Conservation (phyloP, 2,329 filamentous ascomycete genomes). For the Sphaerulina vaccinii region DNA sequence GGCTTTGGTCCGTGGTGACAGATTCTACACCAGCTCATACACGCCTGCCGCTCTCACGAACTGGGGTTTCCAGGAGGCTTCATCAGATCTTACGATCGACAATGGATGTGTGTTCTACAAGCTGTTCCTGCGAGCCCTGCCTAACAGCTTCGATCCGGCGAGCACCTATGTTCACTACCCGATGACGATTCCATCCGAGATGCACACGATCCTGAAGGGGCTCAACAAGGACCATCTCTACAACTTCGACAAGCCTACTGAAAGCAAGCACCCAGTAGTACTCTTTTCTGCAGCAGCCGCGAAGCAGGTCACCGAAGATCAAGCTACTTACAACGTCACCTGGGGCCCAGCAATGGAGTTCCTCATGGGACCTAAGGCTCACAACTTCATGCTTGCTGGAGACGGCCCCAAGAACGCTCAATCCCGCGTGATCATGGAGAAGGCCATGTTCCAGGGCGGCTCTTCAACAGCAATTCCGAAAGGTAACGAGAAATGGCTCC, state of each 20-base stretch:
- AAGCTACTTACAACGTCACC: conserved; percentile 47
- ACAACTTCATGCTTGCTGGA: conserved; percentile 51
- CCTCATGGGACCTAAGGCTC: conserved; percentile 44
- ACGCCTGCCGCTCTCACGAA: conserved; percentile 40
- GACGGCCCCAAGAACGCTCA: conserved; percentile 44
- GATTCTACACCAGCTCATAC: conserved; percentile 55
- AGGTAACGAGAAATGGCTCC: conserved; percentile 44
- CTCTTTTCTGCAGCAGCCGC: conserved; percentile 49
- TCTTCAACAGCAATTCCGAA: conserved; percentile 30
- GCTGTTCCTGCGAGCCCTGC: conserved; percentile 52
- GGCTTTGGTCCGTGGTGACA: conserved; percentile 58
- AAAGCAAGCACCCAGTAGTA: conserved; percentile 38
- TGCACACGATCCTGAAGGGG: conserved; percentile 43
- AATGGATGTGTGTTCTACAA: conserved; percentile 54
- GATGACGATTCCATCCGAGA: conserved; percentile 49
- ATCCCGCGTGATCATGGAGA: conserved; percentile 46
- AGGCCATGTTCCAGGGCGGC: conserved; percentile 43
- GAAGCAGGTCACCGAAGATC: conserved; percentile 44
- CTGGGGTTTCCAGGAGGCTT: conserved; percentile 50
- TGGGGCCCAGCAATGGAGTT: conserved; percentile 49
- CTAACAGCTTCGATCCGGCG: conserved; percentile 49
- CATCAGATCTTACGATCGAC: conserved; percentile 46
- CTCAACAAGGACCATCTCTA: conserved; percentile 46
- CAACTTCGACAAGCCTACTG: conserved; percentile 36
- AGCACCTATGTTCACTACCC: conserved; percentile 54